Base-by-base conservation (phyloP, 768 basidiomycete genomes). In the Boletus barrowsii region DNA sequence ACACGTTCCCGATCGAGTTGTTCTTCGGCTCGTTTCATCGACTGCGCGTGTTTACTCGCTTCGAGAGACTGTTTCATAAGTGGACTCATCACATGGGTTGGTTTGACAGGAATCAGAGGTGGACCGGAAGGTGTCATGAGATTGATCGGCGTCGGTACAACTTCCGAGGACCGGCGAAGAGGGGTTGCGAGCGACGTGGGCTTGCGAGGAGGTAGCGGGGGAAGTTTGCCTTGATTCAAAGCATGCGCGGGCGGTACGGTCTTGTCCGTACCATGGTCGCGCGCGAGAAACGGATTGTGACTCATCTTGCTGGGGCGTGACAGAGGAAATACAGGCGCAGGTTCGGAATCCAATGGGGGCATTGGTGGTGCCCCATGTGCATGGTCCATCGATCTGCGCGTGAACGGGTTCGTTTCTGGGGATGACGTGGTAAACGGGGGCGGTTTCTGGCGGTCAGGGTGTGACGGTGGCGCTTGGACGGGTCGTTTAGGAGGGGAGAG, bases 11-110 rank as follows among this genome's bases (percentile, higher is more conserved):
- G 80, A 66, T 88, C 87, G 17, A 88, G 74, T 57, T 80, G 76
- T 40, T 81, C 82, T 61, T 90, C 85, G 0, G 81, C 83, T 45
- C 81, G 80, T 68, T 89, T 88, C 69, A 88, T 74, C 5, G 78
- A 79, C 66, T 88, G 84, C 1, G 81, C 89, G 0, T 81, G 79
- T 62, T 88, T 87, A 53, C 81, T 83, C 7, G 90, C 90, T 49
- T 87, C 83, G 1, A 92, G 72, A 20, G 82, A 84, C 68, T 90
- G 88, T 55, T 80, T 79, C 73, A 88, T 88, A n/a, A 88, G 71
- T 0, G 79, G 76, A 11, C 83, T 86, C 22, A 82, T 83, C 29
- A 82, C 69, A 50, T 88, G 85, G 4, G 57, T 54, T 4, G 70
- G 62, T 29, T 53, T 70, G 26, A 39, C 11, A n/a, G 58, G 72